Conservation (phyloP, 495 filamentous ascomycete species). For the Bathelium albidoporum region DNA sequence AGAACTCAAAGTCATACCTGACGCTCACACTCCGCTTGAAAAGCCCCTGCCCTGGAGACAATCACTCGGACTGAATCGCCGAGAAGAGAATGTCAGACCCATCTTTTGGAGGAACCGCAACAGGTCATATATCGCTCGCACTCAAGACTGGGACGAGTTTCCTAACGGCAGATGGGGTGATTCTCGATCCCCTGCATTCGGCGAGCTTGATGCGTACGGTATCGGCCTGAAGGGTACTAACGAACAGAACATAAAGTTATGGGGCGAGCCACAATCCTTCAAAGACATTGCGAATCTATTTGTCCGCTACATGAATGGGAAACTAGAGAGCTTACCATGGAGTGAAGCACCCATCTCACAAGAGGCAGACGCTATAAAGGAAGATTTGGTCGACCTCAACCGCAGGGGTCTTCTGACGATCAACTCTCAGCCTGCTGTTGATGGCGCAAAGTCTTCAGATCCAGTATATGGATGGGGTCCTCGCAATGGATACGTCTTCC, state of each 20-base stretch:
- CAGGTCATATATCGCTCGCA: conserved; percentile 86
- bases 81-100: conserved; percentile 90
- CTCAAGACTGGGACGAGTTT: conserved; percentile 98
- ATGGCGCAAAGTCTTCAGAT: conserved; percentile 83
- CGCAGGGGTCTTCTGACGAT: conserved; percentile 81
- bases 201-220: conserved; percentile 91
- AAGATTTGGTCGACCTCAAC: conserved; percentile 72
- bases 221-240: conserved; percentile 94
- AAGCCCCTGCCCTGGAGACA: conserved; percentile 90
- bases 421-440: conserved; percentile 93
- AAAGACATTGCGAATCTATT: conserved; percentile 76
- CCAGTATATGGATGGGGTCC: conserved; percentile 91
- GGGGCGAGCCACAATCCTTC: conserved; percentile 75
- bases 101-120: conserved; percentile 99
- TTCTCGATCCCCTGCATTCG: conserved; percentile 91
- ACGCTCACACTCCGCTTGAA: conserved; percentile 62
- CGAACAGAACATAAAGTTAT: conserved; percentile 89
- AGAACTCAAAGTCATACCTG: conserved; percentile 70
- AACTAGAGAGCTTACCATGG: conserved; percentile 82
- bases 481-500: conserved; percentile 89
- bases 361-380: conserved; percentile 68
- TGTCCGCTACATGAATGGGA: conserved; percentile 67
- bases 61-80: conserved; percentile 75
- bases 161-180: conserved; percentile 99
- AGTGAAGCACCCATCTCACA: conserved; percentile 76